These are phyloP conservation scores for Podila epicladia DNA, from an alignment of 192 early-diverging fungal species.

Conservation along the genomic window DNA sequence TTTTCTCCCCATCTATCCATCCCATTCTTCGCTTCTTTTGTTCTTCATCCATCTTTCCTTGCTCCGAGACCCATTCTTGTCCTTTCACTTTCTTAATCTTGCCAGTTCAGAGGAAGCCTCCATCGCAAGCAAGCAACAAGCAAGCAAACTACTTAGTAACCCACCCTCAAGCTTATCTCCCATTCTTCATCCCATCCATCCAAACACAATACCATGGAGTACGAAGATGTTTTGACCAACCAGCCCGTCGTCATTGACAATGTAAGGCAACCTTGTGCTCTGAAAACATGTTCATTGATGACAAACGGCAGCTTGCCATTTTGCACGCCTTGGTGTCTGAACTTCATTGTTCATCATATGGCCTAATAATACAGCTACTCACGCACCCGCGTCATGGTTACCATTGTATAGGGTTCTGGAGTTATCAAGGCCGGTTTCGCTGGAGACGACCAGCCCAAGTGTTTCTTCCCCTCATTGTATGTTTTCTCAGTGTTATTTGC, in stretches of 20 bases:
- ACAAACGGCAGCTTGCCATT: background rate
- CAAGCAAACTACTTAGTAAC: background rate
- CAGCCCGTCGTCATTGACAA: constrained; percentile 99
- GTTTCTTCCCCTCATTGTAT: constrained; percentile 94
- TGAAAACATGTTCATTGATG: background rate
- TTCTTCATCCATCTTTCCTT: background rate
- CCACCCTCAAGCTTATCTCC: background rate
- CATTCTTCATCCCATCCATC: background rate
- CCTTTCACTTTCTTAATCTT: background rate
- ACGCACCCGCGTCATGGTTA: background rate
- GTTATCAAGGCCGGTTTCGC: constrained; percentile 99
- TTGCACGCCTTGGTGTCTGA: background rate
- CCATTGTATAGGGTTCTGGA: constrained; percentile 86
- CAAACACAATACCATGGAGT: constrained; percentile 69
- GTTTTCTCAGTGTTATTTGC: constrained; percentile 22
- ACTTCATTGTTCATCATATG: background rate
- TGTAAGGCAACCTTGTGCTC: constrained; percentile 64
- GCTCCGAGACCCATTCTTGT: background rate
- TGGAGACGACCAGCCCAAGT: constrained; percentile 96
- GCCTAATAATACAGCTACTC: background rate
- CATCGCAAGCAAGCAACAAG: background rate
- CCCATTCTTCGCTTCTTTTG: background rate
- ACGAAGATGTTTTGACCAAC: constrained; percentile 94
- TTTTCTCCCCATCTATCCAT: background rate
- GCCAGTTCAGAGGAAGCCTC: background rate